A percentile compares a stretch with the other conserved stretches of the same genome.
Conservation (phyloP, 2,329 filamentous ascomycete genomes). For the Trichoderma oligosporum region DNA sequence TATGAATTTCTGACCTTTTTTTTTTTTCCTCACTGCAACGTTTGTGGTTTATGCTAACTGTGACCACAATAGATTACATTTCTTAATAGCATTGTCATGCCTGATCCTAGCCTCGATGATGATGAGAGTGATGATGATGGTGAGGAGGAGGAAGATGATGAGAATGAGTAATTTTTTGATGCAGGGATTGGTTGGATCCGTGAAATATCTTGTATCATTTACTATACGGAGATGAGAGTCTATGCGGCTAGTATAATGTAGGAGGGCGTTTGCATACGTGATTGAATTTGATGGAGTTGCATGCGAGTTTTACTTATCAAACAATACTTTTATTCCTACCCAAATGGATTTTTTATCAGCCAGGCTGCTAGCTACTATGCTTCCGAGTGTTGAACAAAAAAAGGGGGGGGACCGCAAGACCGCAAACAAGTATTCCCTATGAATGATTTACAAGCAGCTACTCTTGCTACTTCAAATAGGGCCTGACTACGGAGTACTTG, state of each 20-base stretch:
- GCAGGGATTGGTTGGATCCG: neutral
- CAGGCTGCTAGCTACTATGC: no score
- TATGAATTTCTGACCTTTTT: slow-evolving; percentile 42
- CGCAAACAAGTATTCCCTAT: no score
- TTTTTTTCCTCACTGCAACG: neutral
- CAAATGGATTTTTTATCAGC: no score
- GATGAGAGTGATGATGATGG: slow-evolving; percentile 37
- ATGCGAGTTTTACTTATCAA: neutral
- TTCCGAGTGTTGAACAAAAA: no score
- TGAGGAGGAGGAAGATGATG: neutral
- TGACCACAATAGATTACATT: slow-evolving; percentile 57
- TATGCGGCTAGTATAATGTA: neutral
- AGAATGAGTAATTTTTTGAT: neutral
- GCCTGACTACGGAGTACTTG: no score
- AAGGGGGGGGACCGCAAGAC: no score
- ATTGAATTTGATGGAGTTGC: neutral
- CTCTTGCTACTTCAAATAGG: no score
- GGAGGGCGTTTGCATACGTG: neutral
- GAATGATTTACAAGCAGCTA: no score
- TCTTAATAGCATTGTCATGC: slow-evolving; percentile 70
- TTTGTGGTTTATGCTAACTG: neutral
- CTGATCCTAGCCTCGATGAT: slow-evolving; percentile 52
- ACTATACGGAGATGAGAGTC: neutral
- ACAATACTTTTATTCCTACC: neutral
- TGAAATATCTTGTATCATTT: neutral